Conservation (phyloP, 306 rosid species). For the Cicer pinnatifidum region DNA sequence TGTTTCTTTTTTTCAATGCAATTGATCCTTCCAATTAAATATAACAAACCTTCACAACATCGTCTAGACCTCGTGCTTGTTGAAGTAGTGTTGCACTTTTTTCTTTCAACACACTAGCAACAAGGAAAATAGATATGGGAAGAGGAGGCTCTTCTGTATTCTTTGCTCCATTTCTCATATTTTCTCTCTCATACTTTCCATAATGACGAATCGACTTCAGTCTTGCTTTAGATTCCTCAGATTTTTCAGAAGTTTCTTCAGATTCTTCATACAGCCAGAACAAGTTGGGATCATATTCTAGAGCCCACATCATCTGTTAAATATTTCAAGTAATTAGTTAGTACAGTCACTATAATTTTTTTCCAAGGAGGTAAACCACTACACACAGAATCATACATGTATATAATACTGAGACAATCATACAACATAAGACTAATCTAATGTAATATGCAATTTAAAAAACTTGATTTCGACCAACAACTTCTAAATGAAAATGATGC, state of each 20-base stretch:
- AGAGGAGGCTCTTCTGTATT: slow-evolving; percentile 65
- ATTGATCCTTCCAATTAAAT: slow-evolving; percentile 14
- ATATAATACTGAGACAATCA: not conserved
- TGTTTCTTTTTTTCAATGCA: not conserved
- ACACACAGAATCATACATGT: not conserved
- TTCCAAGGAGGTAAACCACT: not conserved
- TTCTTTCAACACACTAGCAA: slow-evolving; percentile 93
- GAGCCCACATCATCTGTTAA: slow-evolving; percentile 99
- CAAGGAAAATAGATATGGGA: slow-evolving; percentile 92
- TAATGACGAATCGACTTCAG: slow-evolving; percentile 72
- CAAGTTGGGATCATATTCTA: slow-evolving; percentile 85
- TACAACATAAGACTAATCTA: not conserved
- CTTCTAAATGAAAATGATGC: not conserved
- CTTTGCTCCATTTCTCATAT: slow-evolving; percentile 59
- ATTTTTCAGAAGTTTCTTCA: slow-evolving; percentile 38
- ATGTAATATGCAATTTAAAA: not conserved
- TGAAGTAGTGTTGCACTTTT: slow-evolving; percentile 77
- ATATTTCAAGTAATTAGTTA: slow-evolving; percentile 27
- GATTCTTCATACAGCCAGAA: slow-evolving; percentile 69
- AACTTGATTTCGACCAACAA: not conserved
- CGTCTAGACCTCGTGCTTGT: slow-evolving; percentile 91
- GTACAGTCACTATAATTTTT: not conserved
- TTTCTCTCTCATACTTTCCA: slow-evolving; percentile 91
- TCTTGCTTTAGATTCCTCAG: slow-evolving; percentile 68
- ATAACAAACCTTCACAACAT: slow-evolving; percentile 84